phyloP scores from a whole-genome alignment of 371 early-diverging fungal species.

The Mucor plumbeus region DNA sequence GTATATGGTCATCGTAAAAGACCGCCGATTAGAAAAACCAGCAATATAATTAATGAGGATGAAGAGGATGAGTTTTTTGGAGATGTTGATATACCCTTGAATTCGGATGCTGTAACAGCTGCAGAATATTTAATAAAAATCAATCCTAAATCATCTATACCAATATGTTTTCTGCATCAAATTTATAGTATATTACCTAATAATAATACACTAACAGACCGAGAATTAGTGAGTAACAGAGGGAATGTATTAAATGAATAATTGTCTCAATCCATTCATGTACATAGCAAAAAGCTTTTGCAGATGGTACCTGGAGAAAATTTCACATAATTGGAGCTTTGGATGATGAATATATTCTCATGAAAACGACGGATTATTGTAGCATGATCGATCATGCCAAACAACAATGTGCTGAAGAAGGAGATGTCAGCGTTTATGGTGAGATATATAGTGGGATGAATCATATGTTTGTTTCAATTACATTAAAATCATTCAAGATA shows the following conservation, averaged over 20 bases:
- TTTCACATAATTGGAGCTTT: slow-evolving; percentile 38
- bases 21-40: background rate
- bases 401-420: slow-evolving; percentile 20
- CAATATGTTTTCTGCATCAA: slow-evolving; percentile 46
- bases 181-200: slow-evolving; percentile 43
- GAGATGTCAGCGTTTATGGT: slow-evolving; percentile 11
- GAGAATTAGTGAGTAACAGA: slow-evolving; percentile 39
- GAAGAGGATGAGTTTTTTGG: slow-evolving; percentile 25
- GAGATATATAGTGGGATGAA: background rate
- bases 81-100: background rate
- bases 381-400: slow-evolving; percentile 37
- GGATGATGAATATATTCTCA: slow-evolving; percentile 43
- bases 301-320: slow-evolving; percentile 37
- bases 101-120: slow-evolving; percentile 40
- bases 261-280: background rate
- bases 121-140: slow-evolving; percentile 39
- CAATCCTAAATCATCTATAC: slow-evolving; percentile 10
- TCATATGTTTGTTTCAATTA: no score
- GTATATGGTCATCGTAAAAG: slow-evolving; percentile 29
- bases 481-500: no score
- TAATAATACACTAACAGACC: slow-evolving; percentile 39
- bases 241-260: background rate
- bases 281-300: slow-evolving; percentile 33
- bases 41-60: background rate
- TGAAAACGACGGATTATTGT: slow-evolving; percentile 33